These are phyloP conservation scores for Euphorbia pulcherrima DNA, from an alignment of 345 rosid species.

Conservation along the genomic window DNA sequence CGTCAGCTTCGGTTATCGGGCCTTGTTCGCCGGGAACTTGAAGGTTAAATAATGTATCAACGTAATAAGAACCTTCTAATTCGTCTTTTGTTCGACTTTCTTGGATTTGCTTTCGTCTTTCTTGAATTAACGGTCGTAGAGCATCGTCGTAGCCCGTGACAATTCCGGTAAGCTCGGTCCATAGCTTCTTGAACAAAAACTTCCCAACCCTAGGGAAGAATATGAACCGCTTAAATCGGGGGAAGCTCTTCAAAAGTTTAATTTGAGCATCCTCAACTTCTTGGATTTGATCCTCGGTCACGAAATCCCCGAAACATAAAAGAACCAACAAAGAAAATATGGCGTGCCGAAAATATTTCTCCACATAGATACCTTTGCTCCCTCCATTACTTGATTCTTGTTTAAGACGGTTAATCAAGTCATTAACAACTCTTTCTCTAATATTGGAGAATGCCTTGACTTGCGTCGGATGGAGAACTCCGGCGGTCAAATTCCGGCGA, in stretches of 20 bases:
- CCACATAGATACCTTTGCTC: neutral
- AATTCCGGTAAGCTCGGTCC: neutral
- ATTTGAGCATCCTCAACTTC: neutral
- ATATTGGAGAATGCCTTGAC: neutral
- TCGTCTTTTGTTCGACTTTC: neutral
- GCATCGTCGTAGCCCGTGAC: neutral
- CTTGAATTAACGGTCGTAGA: neutral
- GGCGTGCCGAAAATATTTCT: neutral
- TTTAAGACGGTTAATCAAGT: neutral
- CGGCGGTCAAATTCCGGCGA: conserved; percentile 13
- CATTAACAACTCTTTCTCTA: neutral
- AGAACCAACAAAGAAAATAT: conserved; percentile 1
- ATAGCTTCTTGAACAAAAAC: neutral
- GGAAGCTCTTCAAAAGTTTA: conserved; percentile 2
- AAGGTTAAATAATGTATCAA: conserved; percentile 12
- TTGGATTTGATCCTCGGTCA: neutral
- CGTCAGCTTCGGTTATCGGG: conserved; percentile 16
- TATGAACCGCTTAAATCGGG: neutral
- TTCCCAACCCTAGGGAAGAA: conserved; percentile 9
- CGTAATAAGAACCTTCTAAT: conserved; percentile 1
- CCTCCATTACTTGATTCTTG: neutral
- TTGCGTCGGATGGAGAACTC: conserved; percentile 18
- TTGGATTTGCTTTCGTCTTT: neutral
- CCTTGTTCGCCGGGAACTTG: conserved; percentile 11
- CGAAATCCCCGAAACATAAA: neutral